Evolutionary conservation across 768 basidiomycete species (phyloP).

Genomic region (Boletus rubropictus): DNA sequence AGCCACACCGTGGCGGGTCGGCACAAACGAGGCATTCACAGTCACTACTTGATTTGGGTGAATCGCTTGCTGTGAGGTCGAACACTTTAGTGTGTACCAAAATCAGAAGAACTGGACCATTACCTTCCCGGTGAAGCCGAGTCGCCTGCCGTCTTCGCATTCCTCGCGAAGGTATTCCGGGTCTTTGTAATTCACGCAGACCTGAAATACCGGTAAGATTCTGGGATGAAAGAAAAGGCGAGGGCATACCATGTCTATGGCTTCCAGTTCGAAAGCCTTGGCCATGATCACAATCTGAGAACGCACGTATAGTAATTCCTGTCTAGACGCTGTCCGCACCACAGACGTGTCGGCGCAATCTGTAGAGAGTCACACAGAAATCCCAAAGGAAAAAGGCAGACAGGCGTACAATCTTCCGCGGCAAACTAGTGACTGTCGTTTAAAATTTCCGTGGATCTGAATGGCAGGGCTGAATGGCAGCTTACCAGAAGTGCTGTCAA

Average conservation of each 20-base stretch:
- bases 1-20: conserved; percentile 55
- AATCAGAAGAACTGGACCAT: conserved; percentile 1
- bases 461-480: not conserved
- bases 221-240: not conserved
- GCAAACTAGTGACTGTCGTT: conserved; percentile 58
- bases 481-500: conserved; percentile 58
- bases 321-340: conserved; percentile 64
- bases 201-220: conserved; percentile 37
- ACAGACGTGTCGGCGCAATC: conserved; percentile 89
- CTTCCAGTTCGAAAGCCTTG: conserved; percentile 75
- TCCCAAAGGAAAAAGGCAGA: not conserved
- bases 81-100: not conserved
- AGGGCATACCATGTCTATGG: conserved; percentile 78
- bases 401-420: conserved; percentile 79
- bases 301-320: conserved; percentile 78
- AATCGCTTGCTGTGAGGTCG: conserved; percentile 73
- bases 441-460: not conserved
- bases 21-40: conserved; percentile 77
- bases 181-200: conserved; percentile 86
- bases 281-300: conserved; percentile 78
- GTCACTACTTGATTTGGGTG: conserved; percentile 79
- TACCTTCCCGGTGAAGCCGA: conserved; percentile 93
- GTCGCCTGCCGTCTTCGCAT: conserved; percentile 66
- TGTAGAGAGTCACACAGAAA: conserved; percentile 26
- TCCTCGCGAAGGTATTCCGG: conserved; percentile 61